Evolutionary conservation across 2,329 filamentous ascomycete genomes (phyloP).

Genomic region (Coniochaeta hoffmannii): DNA sequence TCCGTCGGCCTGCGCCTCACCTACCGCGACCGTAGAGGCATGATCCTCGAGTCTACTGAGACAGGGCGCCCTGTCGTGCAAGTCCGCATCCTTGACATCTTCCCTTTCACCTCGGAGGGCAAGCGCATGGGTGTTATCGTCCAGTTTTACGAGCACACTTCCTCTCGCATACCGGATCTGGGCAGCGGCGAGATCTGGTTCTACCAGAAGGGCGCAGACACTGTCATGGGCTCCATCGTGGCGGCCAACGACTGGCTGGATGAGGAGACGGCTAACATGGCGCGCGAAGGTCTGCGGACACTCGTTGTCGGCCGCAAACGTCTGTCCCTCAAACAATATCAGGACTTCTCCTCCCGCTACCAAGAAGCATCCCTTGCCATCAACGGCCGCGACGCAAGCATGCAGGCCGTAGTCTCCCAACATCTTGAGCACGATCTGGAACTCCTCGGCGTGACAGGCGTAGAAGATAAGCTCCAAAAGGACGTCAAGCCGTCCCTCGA

Average conservation of each 20-base stretch:
- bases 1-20: slow-evolving; percentile 78
- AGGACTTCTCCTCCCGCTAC: slow-evolving; percentile 68
- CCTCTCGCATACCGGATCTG: slow-evolving; percentile 37
- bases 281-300: slow-evolving; percentile 87
- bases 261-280: slow-evolving; percentile 99
- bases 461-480: slow-evolving; percentile 92
- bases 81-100: slow-evolving; percentile 85
- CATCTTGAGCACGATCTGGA: slow-evolving; percentile 85
- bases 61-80: slow-evolving; percentile 69
- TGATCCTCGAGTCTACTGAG: slow-evolving; percentile 71
- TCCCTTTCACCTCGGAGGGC: slow-evolving; percentile 95
- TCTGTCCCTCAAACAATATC: slow-evolving; percentile 70
- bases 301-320: slow-evolving; percentile 91
- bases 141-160: slow-evolving; percentile 62
- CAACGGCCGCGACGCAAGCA: slow-evolving; percentile 69
- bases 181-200: slow-evolving; percentile 85
- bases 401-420: slow-evolving; percentile 72
- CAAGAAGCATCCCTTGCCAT: slow-evolving; percentile 76
- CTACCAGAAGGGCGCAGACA: slow-evolving; percentile 96
- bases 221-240: slow-evolving; percentile 95
- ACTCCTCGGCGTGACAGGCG: slow-evolving; percentile 91
- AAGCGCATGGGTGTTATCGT: slow-evolving; percentile 98
- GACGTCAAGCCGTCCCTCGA: slow-evolving; percentile 95
- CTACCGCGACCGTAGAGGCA: slow-evolving; percentile 79
- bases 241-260: slow-evolving; percentile 97